Percentiles rank a stretch among this genome's conserved stretches.
Evolutionary conservation across 1,139 yeast species (phyloP).

Genomic region (Debaryomyces subglobosus): DNA sequence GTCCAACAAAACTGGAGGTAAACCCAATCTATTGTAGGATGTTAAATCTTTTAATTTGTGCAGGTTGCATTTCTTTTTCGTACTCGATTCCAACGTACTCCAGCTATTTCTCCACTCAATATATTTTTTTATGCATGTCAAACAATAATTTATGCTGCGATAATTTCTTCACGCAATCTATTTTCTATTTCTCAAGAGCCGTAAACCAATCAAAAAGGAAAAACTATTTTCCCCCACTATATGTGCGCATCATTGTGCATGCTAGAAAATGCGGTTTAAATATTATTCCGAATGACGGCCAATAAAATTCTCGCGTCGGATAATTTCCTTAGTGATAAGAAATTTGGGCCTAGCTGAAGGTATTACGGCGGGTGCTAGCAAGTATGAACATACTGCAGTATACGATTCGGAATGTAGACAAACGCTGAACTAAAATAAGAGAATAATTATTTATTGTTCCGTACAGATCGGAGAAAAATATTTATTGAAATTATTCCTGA

Average conservation of each 20-base stretch:
- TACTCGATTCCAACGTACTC: not conserved
- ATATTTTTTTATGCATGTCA: not conserved
- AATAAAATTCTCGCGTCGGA: not conserved
- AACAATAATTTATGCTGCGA: not conserved
- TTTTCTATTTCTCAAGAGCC: not conserved
- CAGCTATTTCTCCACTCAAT: constrained; percentile 4
- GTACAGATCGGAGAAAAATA: not conserved
- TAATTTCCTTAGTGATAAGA: not conserved
- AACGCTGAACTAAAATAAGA: too few species aligned
- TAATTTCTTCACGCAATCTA: not conserved
- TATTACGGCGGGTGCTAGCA: not conserved
- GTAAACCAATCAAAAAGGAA: not conserved
- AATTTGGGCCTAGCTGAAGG: not conserved
- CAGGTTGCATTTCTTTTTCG: constrained; percentile 1
- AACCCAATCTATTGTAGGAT: not conserved
- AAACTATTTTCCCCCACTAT: constrained; percentile 1
- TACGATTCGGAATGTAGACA: not conserved
- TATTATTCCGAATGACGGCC: not conserved
- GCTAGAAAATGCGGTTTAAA: not conserved
- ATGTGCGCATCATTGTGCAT: not conserved
- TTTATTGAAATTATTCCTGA: not conserved
- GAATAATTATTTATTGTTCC: not conserved
- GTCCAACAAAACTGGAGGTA: not conserved
- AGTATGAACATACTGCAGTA: not conserved
- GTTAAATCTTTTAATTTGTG: not conserved